These are phyloP conservation scores for Fagus crenata DNA, from an alignment of 306 rosid genomes.

Conservation along the genomic window DNA sequence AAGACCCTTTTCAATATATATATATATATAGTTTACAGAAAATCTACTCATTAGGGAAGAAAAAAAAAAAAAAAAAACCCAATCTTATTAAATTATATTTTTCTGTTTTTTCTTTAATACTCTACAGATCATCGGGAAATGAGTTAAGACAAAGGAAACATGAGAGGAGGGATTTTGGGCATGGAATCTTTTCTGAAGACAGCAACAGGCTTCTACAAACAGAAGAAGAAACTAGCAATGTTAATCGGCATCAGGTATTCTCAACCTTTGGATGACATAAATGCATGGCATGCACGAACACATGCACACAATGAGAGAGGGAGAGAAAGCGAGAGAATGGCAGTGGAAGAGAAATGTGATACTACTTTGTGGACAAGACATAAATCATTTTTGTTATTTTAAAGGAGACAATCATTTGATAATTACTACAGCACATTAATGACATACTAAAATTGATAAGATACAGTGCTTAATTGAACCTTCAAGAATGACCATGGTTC, in stretches of 20 bases:
- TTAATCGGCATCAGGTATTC: background rate
- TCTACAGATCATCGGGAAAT: conserved; percentile 9
- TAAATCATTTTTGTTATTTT: no score
- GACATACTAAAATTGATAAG: background rate
- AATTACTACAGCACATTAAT: background rate
- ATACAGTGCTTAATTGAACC: background rate
- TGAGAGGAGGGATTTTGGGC: conserved; percentile 2
- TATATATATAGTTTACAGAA: background rate
- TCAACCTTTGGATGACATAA: background rate
- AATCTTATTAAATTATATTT: background rate
- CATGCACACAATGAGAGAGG: background rate
- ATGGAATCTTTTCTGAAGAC: conserved; percentile 8
- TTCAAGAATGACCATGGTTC: background rate
- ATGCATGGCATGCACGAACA: no score
- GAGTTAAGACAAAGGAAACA: background rate
- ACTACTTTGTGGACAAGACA: no score
- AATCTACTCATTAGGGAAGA: background rate
- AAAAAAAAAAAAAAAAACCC: background rate
- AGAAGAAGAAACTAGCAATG: conserved; percentile 8
- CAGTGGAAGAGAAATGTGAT: no score
- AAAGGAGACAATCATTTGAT: background rate
- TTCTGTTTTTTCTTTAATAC: background rate
- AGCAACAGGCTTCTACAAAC: background rate
- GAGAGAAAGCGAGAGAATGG: background rate
- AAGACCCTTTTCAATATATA: no score